Base-by-base conservation (phyloP, 495 filamentous ascomycete species). In the Corynascus novoguineensis region DNA sequence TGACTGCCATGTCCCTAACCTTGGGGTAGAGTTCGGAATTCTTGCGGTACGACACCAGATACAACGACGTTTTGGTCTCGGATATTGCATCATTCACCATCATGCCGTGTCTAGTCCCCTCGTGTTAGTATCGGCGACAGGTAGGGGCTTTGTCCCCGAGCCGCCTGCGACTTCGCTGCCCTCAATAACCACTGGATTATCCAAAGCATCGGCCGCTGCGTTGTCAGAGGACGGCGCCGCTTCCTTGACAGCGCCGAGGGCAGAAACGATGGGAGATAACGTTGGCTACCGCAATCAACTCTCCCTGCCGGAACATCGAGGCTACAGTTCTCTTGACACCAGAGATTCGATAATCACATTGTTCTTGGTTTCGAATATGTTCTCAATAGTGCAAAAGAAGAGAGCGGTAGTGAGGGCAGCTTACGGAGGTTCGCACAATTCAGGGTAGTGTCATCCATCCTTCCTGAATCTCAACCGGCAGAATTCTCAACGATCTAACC, bases 21-120 rank as follows among this genome's bases (percentile, higher is more conserved):
- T 40, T 57, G 35, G 62, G 32, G 25, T 54, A 57, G 15, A 62
- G 7, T 40, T 66, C 64, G 8, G 55, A 52, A 28, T 64, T 46
- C 1, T 44, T 40, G 40, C 64, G 64, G 45, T 64, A 66, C 1
- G 59, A 59, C 25, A 44, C 22, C 14, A 41, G 15, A 12, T 3
- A 21, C 14, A 21, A 12, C n/a, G n/a, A 24, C 34, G 6, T 10
- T 1, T 17, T 14, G 8, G 9, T n/a, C 5, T 37, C 47, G 31
- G 22, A 7, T 3, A 12, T 5, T 4, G 21, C 5, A 3, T 7
- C 22, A 46, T 15, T 15, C 3, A 7, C 35, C 35, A n/a, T n/a
- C n/a, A n/a, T n/a, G 4, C 35, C 5, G 31, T 5, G 31, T 32
- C 31, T 11, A 6, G 6, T 5, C 5, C 31, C 31, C 11, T 32